A percentile compares a stretch with the other conserved stretches of the same genome.
phyloP scores from a whole-genome alignment of 192 early-diverging fungal genomes.

The Coemansia sp. region DNA sequence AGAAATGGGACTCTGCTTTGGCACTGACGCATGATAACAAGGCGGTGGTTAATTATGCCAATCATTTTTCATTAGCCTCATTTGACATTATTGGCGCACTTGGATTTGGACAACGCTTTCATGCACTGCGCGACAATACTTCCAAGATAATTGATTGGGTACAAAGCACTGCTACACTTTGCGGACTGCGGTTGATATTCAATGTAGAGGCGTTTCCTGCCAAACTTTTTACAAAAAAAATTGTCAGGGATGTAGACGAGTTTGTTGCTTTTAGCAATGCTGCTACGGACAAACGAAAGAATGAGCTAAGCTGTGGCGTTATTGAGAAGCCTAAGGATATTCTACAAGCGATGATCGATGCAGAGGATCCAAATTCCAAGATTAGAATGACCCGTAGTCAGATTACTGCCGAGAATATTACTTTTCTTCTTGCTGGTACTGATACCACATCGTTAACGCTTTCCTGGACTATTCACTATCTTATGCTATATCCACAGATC shows the following conservation, averaged over 20 bases:
- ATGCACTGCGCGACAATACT: conserved; percentile 25
- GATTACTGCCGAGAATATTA: conserved; percentile 31
- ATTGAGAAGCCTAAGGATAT: conserved; percentile 41
- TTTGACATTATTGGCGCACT: conserved; percentile 37
- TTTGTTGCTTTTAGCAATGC: conserved; percentile 21
- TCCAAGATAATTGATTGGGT: conserved; percentile 27
- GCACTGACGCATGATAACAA: not conserved
- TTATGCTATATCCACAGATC: conserved; percentile 30
- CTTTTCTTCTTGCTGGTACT: conserved; percentile 34
- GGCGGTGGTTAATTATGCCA: conserved; percentile 20
- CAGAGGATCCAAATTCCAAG: conserved; percentile 38
- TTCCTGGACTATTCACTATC: conserved; percentile 36
- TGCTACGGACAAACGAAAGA: conserved; percentile 7
- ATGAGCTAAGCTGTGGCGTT: conserved; percentile 6
- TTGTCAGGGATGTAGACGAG: conserved; percentile 20
- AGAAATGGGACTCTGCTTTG: conserved; percentile 26
- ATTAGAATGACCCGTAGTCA: conserved; percentile 30
- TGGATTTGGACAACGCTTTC: conserved; percentile 39
- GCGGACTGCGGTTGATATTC: conserved; percentile 4
- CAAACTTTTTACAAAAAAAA: conserved; percentile 1
- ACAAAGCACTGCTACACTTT: conserved; percentile 12
- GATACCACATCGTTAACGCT: conserved; percentile 40
- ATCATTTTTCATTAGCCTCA: conserved; percentile 22
- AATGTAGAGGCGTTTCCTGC: conserved; percentile 13
- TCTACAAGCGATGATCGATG: conserved; percentile 43